Evolutionary conservation across 768 basidiomycete genomes (phyloP), one percentile per base, ranked within the genome.

Genomic region (Sporobolomyces pararoseus): DNA sequence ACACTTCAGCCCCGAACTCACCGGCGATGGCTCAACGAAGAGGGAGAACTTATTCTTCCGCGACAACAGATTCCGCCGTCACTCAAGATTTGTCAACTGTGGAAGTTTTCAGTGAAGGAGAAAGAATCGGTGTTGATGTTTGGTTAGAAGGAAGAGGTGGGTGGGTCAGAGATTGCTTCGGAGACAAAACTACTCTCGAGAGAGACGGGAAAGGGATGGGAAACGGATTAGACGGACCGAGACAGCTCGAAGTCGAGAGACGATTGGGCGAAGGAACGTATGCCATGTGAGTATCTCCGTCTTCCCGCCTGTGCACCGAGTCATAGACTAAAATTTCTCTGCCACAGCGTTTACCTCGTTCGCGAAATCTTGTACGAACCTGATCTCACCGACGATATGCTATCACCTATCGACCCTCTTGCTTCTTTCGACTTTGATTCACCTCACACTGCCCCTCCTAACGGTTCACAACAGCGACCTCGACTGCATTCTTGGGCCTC

Each of bases 91-190:
- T 72, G 21, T 34, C 32, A 37, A 51, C 42, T 10, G 62, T 72
- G 21, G 74, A 76, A 23, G 68, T 91, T 66, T 83, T 93, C 62
- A 81, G 80, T 35, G 86, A 85, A 1, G 89, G 89, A 19, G 90
- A 92, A 75, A 72, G 86, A 74, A 85, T 93, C 32, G 89, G 87
- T 34, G 83, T 88, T 70, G 89, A 86, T 51, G 81, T 85, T 64
- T 77, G 76, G 29, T 83, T 92, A 29, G 88, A 87, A 74, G 88
- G 85, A 53, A 86, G 91, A 79, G 76, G 77, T 42, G 84, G 91
- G 53, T 82, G 84, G 65, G 83, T 86, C 61, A 85, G 89, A 57
- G 83, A 96, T 79, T 87, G 91, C 69, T 93, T 96, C 32, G 85
- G 86, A 54, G 88, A 90, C 79, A 84, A 89, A 42, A 73, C 84